These are phyloP conservation scores for Cicer yamashitae DNA, from an alignment of 306 rosid genomes.

Conservation along the genomic window DNA sequence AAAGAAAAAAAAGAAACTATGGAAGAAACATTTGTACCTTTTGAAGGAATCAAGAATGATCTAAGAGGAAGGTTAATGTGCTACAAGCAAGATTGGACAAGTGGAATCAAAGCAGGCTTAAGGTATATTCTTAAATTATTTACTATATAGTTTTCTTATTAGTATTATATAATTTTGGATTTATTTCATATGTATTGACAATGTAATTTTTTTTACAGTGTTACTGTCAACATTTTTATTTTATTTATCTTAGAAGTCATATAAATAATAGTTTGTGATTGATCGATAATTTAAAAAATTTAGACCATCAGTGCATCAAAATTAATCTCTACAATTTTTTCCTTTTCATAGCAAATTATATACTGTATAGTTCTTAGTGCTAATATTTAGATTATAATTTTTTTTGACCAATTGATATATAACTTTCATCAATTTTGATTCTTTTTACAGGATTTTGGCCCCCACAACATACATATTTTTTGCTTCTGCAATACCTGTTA, in stretches of 20 bases:
- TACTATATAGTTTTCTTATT: not conserved
- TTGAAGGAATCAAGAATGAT: conserved; percentile 87
- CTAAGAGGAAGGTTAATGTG: conserved; percentile 81
- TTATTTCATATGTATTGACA: too few relatives aligned
- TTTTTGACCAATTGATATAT: not conserved
- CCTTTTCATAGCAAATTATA: too few relatives aligned
- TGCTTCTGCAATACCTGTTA: conserved; percentile 87
- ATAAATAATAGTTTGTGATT: too few relatives aligned
- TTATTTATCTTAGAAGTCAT: too few relatives aligned
- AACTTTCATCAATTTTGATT: conserved; percentile 18
- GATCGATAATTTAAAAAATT: too few relatives aligned
- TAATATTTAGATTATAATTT: not conserved
- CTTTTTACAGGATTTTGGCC: conserved; percentile 76
- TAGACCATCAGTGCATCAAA: too few relatives aligned
- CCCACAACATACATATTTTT: conserved; percentile 89
- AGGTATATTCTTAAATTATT: conserved; percentile 51
- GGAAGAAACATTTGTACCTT: conserved; percentile 89
- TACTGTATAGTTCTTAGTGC: not conserved
- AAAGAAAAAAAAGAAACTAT: conserved; percentile 35
- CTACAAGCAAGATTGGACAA: conserved; percentile 87
- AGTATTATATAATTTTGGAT: not conserved
- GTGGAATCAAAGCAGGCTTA: conserved; percentile 79
- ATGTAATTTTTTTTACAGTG: too few relatives aligned
- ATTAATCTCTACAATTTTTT: too few relatives aligned
- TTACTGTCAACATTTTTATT: too few relatives aligned